phyloP scores from a whole-genome alignment of 306 rosid species.

The cucumber (Cucumis sativus) region Cucumber_9930_V3 NC_026656.2:23690501-23691000 shows the following conservation, averaged over 20 bases:
- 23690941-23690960: no score
- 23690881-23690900: no score
- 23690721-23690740: background rate
- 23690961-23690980: no score
- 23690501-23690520: slow-evolving; percentile 96
- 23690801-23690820: no score
- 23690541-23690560: background rate
- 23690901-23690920: no score
- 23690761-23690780: background rate
- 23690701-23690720: background rate
- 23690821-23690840: no score
- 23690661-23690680: background rate
- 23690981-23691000: no score
- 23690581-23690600: background rate
- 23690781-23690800: no score
- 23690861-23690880: no score
- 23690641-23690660: background rate
- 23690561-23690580: background rate
- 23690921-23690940: no score
- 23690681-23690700: background rate
- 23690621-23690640: background rate
- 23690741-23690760: background rate
- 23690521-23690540: slow-evolving; percentile 25
- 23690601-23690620: background rate
- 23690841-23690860: no score